Percentiles rank a stretch among this genome's conserved stretches.
These are phyloP conservation scores for Mucor plumbeus DNA, from an alignment of 371 early-diverging fungal species.

Conservation along the genomic window DNA sequence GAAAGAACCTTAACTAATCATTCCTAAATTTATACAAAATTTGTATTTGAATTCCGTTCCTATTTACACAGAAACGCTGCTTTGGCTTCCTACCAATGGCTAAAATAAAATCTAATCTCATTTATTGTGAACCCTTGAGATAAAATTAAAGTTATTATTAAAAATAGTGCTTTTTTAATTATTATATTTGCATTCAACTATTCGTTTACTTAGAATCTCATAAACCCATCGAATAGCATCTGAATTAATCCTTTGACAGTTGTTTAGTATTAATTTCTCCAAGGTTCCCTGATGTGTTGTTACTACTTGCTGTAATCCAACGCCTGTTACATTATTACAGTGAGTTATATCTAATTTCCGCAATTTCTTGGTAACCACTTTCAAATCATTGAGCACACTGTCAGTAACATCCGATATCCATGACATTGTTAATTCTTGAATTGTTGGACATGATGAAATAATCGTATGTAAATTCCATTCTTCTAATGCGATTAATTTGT, in stretches of 20 bases:
- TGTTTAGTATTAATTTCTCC: slow-evolving; percentile 21
- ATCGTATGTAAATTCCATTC: slow-evolving; percentile 16
- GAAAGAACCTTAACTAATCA: not conserved
- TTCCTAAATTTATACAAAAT: not conserved
- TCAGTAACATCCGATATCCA: slow-evolving; percentile 25
- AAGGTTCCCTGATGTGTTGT: slow-evolving; percentile 17
- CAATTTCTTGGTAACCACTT: not conserved
- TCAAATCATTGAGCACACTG: slow-evolving; percentile 20
- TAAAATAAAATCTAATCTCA: not conserved
- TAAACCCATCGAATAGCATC: slow-evolving; percentile 37
- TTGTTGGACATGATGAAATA: slow-evolving; percentile 12
- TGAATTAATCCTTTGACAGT: slow-evolving; percentile 28
- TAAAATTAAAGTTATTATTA: not conserved
- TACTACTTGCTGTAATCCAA: slow-evolving; percentile 31
- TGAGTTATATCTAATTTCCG: slow-evolving; percentile 34
- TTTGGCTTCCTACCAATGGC: not conserved
- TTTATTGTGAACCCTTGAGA: not conserved
- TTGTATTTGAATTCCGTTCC: not conserved
- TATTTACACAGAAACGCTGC: not conserved
- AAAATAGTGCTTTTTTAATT: not conserved
- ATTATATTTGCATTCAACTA: slow-evolving; percentile 23
- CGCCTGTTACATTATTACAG: slow-evolving; percentile 36
- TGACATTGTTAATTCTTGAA: slow-evolving; percentile 14
- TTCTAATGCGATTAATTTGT: not conserved
- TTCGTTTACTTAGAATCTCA: slow-evolving; percentile 16